Conservation (phyloP, 768 basidiomycete genomes). For the Coprinopsis cinerea region DNA sequence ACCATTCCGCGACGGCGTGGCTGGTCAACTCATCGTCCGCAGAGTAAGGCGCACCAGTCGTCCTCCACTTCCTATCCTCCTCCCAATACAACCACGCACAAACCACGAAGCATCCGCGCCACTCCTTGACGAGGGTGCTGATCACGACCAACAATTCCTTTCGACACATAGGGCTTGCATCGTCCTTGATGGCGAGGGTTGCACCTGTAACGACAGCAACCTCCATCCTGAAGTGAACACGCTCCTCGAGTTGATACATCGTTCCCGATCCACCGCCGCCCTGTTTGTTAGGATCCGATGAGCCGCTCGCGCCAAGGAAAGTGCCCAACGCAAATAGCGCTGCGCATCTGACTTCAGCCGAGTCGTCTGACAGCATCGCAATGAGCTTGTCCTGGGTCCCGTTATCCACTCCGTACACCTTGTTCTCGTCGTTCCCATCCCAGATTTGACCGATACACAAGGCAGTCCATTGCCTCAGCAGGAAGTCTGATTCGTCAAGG, state of each 20-base stretch:
- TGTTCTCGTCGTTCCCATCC: constrained; percentile 89
- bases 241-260: constrained; percentile 68
- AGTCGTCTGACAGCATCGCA: constrained; percentile 73
- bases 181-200: constrained; percentile 83
- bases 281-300: constrained; percentile 53
- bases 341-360: constrained; percentile 89
- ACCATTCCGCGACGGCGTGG: constrained; percentile 73
- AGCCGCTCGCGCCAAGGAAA: constrained; percentile 86
- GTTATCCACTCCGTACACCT: constrained; percentile 71
- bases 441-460: constrained; percentile 94
- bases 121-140: constrained; percentile 91
- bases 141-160: constrained; percentile 91
- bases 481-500: constrained; percentile 84
- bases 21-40: constrained; percentile 67
- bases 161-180: constrained; percentile 93
- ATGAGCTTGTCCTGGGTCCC: constrained; percentile 82
- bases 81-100: constrained; percentile 98
- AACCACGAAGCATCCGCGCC: constrained; percentile 92
- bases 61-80: constrained; percentile 68
- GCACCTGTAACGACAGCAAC: constrained; percentile 88
- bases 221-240: constrained; percentile 83
- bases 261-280: constrained; percentile 87
- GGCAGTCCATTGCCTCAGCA: constrained; percentile 91
- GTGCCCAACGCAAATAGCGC: constrained; percentile 90
- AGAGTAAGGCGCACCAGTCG: constrained; percentile 25